Percentiles rank a stretch among this genome's conserved stretches.
These are phyloP conservation scores for Westerdykella sp. DNA, from an alignment of 2,329 filamentous ascomycete species.

Conservation along the genomic window DNA sequence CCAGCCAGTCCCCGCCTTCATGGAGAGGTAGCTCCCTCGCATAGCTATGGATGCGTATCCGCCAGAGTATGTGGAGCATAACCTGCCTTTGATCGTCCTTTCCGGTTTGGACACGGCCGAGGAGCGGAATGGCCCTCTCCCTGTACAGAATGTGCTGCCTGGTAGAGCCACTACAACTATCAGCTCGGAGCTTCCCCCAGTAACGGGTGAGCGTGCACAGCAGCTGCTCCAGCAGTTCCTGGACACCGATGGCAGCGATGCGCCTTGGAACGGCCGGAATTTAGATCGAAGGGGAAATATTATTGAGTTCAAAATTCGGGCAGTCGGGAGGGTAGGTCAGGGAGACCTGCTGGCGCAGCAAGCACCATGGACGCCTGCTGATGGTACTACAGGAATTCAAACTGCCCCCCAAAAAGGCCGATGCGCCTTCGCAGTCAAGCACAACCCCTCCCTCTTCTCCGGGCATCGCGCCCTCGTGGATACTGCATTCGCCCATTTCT, in stretches of 20 bases:
- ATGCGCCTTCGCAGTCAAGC: constrained; percentile 49
- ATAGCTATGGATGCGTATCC: constrained; percentile 71
- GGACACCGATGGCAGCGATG: constrained; percentile 56
- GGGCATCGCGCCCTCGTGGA: constrained; percentile 46
- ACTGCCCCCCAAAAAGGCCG: constrained; percentile 57
- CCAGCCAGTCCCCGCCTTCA: constrained; percentile 8
- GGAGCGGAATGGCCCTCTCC: constrained; percentile 38
- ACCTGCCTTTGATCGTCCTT: constrained; percentile 75
- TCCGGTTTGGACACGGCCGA: constrained; percentile 57
- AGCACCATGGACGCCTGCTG: constrained; percentile 10
- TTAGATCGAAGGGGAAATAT: constrained; percentile 41
- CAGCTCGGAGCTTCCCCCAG: constrained; percentile 62
- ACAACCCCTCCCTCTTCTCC: constrained; percentile 48
- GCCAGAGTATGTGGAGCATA: constrained; percentile 73
- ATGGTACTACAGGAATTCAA: constrained; percentile 44
- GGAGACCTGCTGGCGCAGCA: constrained; percentile 12
- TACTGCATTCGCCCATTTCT: constrained; percentile 87
- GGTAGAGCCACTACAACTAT: constrained; percentile 53
- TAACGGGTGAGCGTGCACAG: constrained; percentile 60
- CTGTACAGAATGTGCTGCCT: constrained; percentile 36
- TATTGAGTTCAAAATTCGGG: constrained; percentile 61
- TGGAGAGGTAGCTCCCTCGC: constrained; percentile 25
- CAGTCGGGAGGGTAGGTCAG: constrained; percentile 72
- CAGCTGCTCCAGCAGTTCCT: constrained; percentile 61
- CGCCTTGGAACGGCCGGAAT: constrained; percentile 61